Conservation (phyloP, 2,329 filamentous ascomycete species). For the Diaporthe eres region DNA sequence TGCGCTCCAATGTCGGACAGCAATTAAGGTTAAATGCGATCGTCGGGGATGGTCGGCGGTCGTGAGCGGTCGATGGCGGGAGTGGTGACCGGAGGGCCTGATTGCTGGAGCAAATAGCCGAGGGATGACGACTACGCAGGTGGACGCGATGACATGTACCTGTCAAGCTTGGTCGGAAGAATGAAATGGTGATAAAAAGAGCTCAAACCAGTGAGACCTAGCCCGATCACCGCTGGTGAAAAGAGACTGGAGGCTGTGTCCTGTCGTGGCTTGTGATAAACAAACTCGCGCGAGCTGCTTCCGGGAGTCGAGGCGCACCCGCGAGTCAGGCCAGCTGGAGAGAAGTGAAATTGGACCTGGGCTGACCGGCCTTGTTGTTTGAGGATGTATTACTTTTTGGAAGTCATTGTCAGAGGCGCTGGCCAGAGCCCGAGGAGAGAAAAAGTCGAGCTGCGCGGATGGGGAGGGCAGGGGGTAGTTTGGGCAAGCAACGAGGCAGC, state of each 20-base stretch:
- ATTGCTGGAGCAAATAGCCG: constrained; percentile 22
- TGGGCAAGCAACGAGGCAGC: constrained; percentile 38
- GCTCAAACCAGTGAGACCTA: constrained; percentile 41
- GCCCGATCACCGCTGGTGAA: constrained; percentile 31
- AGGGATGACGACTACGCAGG: constrained; percentile 14
- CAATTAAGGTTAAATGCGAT: constrained; percentile 26
- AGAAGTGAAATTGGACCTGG: constrained; percentile 41
- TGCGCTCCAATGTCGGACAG: constrained; percentile 11
- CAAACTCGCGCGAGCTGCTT: constrained; percentile 23
- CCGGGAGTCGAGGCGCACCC: constrained; percentile 27
- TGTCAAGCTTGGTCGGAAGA: constrained; percentile 30
- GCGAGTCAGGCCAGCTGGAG: constrained; percentile 41
- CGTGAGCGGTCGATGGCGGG: constrained; percentile 22
- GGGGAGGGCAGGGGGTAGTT: constrained; percentile 31
- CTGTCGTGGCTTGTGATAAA: constrained; percentile 34
- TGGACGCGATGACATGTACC: constrained; percentile 15
- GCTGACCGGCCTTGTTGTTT: constrained; percentile 35
- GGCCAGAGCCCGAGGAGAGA: constrained; percentile 30
- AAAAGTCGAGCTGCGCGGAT: constrained; percentile 36
- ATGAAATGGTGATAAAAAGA: constrained; percentile 19
- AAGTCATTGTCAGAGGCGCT: constrained; percentile 33
- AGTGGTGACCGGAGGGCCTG: not conserved
- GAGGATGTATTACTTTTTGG: constrained; percentile 35
- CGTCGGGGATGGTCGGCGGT: constrained; percentile 18
- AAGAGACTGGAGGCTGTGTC: constrained; percentile 29